phyloP scores from a whole-genome alignment of 208 protist genomes.

The Acanthamoeba polyphaga region DNA sequence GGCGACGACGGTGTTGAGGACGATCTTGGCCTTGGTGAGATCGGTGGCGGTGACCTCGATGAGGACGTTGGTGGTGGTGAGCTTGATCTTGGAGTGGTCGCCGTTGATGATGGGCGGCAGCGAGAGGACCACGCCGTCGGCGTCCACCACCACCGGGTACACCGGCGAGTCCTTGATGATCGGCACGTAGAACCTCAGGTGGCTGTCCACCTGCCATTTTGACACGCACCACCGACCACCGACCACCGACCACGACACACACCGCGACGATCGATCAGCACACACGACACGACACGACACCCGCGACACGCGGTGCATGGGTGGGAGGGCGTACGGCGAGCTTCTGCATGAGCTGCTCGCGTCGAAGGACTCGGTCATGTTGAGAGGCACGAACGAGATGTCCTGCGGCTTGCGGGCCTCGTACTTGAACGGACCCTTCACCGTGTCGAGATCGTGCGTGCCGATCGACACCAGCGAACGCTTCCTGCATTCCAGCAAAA shows the following conservation, averaged over 20 bases:
- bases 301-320: too few species aligned
- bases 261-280: too few species aligned
- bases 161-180: conserved; percentile 19
- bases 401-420: conserved; percentile 16
- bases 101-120: conserved; percentile 24
- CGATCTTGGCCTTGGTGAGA: conserved; percentile 21
- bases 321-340: neutral
- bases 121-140: conserved; percentile 2
- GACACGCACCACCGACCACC: too few species aligned
- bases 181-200: conserved; percentile 19
- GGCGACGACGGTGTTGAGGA: conserved; percentile 1
- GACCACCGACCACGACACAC: too few species aligned
- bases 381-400: neutral
- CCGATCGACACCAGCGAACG: conserved; percentile 16
- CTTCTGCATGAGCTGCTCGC: conserved; percentile 26
- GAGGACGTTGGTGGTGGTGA: conserved; percentile 21
- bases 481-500: neutral
- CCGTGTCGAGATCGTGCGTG: conserved; percentile 9
- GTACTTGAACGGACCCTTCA: neutral
- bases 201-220: neutral
- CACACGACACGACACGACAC: too few species aligned
- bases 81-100: conserved; percentile 27
- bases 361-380: conserved; percentile 4
- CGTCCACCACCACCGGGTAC: neutral
- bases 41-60: conserved; percentile 19